These are phyloP conservation scores for Scheffersomyces lignosus DNA, from an alignment of 805 yeast species.

Conservation along the genomic window DNA sequence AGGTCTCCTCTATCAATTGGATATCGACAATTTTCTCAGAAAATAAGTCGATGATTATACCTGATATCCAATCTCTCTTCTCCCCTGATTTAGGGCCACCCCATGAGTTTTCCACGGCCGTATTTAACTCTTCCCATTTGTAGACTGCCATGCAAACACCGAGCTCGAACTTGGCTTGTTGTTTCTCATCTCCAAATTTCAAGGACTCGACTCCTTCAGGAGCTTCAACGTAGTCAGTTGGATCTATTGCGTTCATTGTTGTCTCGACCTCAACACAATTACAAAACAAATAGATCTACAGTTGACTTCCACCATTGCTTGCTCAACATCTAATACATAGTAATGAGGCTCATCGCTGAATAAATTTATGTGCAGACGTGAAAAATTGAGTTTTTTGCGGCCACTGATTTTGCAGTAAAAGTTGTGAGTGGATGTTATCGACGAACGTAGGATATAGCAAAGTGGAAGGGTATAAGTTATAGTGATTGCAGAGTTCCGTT, in stretches of 20 bases:
- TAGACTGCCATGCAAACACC: slow-evolving; percentile 92
- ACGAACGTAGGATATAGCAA: too few relatives aligned
- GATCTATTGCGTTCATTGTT: slow-evolving; percentile 36
- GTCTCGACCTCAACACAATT: too few relatives aligned
- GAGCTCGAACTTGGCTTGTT: slow-evolving; percentile 84
- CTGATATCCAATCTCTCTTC: slow-evolving; percentile 94
- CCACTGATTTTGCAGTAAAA: too few relatives aligned
- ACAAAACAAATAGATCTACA: too few relatives aligned
- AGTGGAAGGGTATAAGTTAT: too few relatives aligned
- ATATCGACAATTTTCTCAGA: slow-evolving; percentile 67
- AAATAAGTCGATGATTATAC: slow-evolving; percentile 77
- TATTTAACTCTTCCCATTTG: slow-evolving; percentile 82
- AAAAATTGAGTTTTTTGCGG: too few relatives aligned
- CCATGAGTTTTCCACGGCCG: slow-evolving; percentile 92
- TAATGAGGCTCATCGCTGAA: too few relatives aligned
- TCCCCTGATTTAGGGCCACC: slow-evolving; percentile 92
- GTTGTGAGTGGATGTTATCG: too few relatives aligned
- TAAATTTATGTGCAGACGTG: too few relatives aligned
- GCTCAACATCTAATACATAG: too few relatives aligned
- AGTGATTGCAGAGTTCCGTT: too few relatives aligned
- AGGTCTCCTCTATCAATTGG: slow-evolving; percentile 77
- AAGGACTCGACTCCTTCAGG: slow-evolving; percentile 39
- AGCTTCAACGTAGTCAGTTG: slow-evolving; percentile 57
- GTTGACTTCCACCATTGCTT: too few relatives aligned
- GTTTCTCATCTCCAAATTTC: slow-evolving; percentile 55